A percentile compares a stretch with the other conserved stretches of the same genome.
Conservation (phyloP, 1,139 yeast genomes). For the Hyphopichia buzzinii region DNA sequence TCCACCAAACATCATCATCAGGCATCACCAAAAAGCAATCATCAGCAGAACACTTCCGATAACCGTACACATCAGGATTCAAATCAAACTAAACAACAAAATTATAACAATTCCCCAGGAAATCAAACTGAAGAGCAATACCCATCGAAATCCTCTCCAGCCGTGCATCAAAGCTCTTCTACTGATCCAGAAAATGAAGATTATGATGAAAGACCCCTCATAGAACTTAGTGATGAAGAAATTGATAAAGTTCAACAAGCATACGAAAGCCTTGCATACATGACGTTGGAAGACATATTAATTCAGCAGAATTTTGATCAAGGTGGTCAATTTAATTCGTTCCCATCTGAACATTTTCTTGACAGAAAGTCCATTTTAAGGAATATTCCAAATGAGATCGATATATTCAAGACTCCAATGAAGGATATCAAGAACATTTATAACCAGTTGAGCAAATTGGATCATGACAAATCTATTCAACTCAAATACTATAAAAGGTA, state of each 20-base stretch:
- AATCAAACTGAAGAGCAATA: conserved; percentile 6
- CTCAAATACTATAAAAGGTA: conserved; percentile 36
- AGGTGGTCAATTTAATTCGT: conserved; percentile 34
- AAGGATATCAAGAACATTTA: conserved; percentile 32
- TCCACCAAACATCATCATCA: conserved; percentile 4
- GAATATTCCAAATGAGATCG: conserved; percentile 39
- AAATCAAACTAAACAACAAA: conserved; percentile 2
- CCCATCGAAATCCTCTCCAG: conserved; percentile 4
- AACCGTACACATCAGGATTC: conserved; percentile 4
- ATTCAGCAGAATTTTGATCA: conserved; percentile 40
- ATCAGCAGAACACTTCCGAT: conserved; percentile 4
- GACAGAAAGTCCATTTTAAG: conserved; percentile 35
- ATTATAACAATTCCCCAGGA: background rate
- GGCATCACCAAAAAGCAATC: conserved; percentile 3
- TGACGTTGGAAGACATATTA: conserved; percentile 39
- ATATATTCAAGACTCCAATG: conserved; percentile 28
- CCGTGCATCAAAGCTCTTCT: too few relatives aligned
- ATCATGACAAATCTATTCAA: conserved; percentile 39
- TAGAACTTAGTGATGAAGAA: conserved; percentile 2
- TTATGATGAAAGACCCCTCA: background rate
- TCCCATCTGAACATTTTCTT: conserved; percentile 35
- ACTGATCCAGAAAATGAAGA: background rate
- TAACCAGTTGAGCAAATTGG: conserved; percentile 30
- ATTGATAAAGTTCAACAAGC: conserved; percentile 12
- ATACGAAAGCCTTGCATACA: conserved; percentile 34